phyloP scores from a whole-genome alignment of 306 rosid genomes.

The Casuarina equisetifolia region DNA sequence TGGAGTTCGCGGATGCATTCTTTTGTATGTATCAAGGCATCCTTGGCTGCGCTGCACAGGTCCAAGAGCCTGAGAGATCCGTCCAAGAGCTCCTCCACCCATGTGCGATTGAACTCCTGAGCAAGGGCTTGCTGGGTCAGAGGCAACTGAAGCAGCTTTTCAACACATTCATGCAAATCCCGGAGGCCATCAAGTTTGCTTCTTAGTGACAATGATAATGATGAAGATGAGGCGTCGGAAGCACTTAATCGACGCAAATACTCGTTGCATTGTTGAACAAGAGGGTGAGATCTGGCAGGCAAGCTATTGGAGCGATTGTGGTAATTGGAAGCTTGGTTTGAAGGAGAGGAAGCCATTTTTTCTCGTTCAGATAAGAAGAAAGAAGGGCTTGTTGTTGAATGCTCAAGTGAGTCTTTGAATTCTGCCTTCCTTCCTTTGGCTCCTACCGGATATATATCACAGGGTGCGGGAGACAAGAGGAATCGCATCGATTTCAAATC shows the following conservation, averaged over 20 bases:
- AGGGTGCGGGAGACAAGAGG: conserved; percentile 29
- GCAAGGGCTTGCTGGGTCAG: conserved; percentile 43
- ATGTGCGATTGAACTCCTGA: conserved; percentile 36
- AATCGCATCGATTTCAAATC: conserved; percentile 30
- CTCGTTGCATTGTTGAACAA: conserved; percentile 42
- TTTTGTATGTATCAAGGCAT: conserved; percentile 51
- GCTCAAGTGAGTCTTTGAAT: conserved; percentile 13
- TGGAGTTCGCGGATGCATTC: conserved; percentile 50
- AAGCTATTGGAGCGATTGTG: conserved; percentile 46
- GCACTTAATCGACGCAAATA: conserved; percentile 33
- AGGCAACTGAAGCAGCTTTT: conserved; percentile 44
- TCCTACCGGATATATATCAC: conserved; percentile 20
- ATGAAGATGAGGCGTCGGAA: conserved; percentile 19
- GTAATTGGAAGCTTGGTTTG: conserved; percentile 35
- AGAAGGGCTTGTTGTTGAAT: conserved; percentile 17
- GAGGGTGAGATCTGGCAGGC: conserved; percentile 50
- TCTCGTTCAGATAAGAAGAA: not conserved
- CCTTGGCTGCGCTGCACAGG: conserved; percentile 48
- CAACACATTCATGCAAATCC: conserved; percentile 47
- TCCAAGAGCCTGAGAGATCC: conserved; percentile 46
- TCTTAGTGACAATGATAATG: conserved; percentile 32
- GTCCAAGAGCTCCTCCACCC: conserved; percentile 51
- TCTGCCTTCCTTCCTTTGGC: conserved; percentile 12
- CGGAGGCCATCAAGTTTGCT: conserved; percentile 33
- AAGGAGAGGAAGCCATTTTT: conserved; percentile 40